phyloP scores from a whole-genome alignment of 2,329 filamentous ascomycete genomes.

The Diaporthe citri region DNA sequence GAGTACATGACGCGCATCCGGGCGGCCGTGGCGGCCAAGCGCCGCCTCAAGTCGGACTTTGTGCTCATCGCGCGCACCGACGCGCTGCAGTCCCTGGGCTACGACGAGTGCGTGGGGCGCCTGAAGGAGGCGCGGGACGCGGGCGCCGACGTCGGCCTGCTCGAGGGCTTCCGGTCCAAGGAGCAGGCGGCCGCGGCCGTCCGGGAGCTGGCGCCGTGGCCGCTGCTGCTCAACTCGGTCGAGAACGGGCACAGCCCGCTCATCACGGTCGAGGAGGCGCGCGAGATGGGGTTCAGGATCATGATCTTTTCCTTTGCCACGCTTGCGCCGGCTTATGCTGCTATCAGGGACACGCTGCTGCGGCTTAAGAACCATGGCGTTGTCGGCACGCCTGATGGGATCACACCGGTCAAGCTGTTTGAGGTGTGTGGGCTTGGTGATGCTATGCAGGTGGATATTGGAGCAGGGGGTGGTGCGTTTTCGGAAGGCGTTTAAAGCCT shows the following conservation, averaged over 20 bases:
- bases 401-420: slow-evolving; percentile 60
- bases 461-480: slow-evolving; percentile 41
- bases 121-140: slow-evolving; percentile 59
- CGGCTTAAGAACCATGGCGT: slow-evolving; percentile 55
- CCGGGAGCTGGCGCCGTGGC: slow-evolving; percentile 61
- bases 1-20: slow-evolving; percentile 49
- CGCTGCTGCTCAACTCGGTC: slow-evolving; percentile 69
- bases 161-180: slow-evolving; percentile 60
- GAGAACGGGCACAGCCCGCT: slow-evolving; percentile 67
- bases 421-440: slow-evolving; percentile 65
- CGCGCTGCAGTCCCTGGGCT: slow-evolving; percentile 63
- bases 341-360: slow-evolving; percentile 54
- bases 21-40: slow-evolving; percentile 47
- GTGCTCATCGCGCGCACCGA: slow-evolving; percentile 72
- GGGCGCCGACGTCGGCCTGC: slow-evolving; percentile 66
- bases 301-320: slow-evolving; percentile 68
- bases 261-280: slow-evolving; percentile 64
- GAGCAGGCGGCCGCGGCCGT: slow-evolving; percentile 56
- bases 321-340: slow-evolving; percentile 60
- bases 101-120: slow-evolving; percentile 61
- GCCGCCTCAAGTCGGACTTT: slow-evolving; percentile 60
- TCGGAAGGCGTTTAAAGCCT: slow-evolving; percentile 32
- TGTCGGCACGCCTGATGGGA: slow-evolving; percentile 52
- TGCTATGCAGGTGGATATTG: slow-evolving; percentile 60
- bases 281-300: slow-evolving; percentile 68